Evolutionary conservation across 441 rosid genomes (phyloP), one percentile per base, ranked within the genome.

Genomic region (Mallotus japonicus): DNA sequence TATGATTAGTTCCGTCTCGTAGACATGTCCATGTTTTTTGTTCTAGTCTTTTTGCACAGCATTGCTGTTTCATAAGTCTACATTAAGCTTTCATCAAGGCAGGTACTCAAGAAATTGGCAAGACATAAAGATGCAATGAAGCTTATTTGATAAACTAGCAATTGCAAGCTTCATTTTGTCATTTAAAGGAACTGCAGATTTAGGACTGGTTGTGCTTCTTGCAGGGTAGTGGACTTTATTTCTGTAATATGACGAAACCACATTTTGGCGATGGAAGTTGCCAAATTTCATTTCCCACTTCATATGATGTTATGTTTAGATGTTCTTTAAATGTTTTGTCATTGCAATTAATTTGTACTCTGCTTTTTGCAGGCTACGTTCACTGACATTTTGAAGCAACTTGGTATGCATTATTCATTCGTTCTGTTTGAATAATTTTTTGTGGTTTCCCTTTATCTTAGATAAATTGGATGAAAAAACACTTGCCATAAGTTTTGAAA

Each of bases 301-400:
- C 28, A 24, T 24, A 24, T 0, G 13, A 55, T 34, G 40, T 74
- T 22, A n/a, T 76, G 51, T 53, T 24, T 73, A 7, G 50, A 63
- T 34, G 8, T 54, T 16, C 54, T 28, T 10, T 17, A 58, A 5
- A 32, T 37, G 19, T 15, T 62, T 74, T 46, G 24, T 70, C 15
- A n/a, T 56, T 8, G 15, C 64, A 72, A 50, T 40, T 56, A 61
- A 70, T 65, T 60, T 44, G 62, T 42, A 51, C 61, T 76, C 24
- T 74, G 65, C 63, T 60, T 22, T 82, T 76, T 89, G 88, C 96
- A 95, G 98, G 97, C 99, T 61, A 95, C 99, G 17, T 92, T 95
- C 81, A 91, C 96, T 0, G 99, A 95, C 84, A 95, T 95, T 79
- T 83, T 95, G 80, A 90, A 88, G 81, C 79, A 62, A 75, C 97